Evolutionary conservation across 257 asterid genomes (phyloP), one percentile per base, ranked within the genome.

Genomic region (Jasminum sambac): DNA sequence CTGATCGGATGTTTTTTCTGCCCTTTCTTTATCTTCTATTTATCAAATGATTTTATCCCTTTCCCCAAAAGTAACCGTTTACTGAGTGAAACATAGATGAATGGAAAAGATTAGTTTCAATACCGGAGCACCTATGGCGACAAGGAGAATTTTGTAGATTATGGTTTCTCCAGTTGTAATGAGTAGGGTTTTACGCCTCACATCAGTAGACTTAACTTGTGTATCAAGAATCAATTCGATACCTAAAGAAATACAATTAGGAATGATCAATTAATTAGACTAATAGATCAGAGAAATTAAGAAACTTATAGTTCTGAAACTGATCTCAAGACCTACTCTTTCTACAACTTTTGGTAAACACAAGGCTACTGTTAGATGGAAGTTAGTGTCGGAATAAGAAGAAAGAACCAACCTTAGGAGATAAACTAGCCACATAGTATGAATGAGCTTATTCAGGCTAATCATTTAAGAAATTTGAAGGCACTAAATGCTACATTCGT

Each of bases 71-170:
- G 36, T 30, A 30, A 30, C n/a, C 65, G 57, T 66, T 75, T 52
- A 36, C 64, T 66, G 13, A 77, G 74, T 38, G 76, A 61, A 69
- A 68, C 24, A 64, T 65, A 48, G 24, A 24, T 63, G 74, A 4
- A 50, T 39, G 76, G 25, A 55, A 77, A 43, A 73, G 67, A 55
- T 75, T 59, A 79, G 79, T 60, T 74, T 79, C 81, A 86, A 77
- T 88, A 92, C 98, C 96, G 92, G 87, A 83, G 98, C 98, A 85
- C 96, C 96, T 72, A 96, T 92, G 57, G 95, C 96, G 79, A 89
- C 85, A 42, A 92, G 88, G 77, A 92, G 96, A 83, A 81, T 82
- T 74, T 81, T 86, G 89, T 89, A 92, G 82, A 94, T 92, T 82
- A 92, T 88, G 58, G 96, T 92, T 83, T 89, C 96, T 60, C 96